These are phyloP conservation scores for Diophrys appendiculata DNA, from an alignment of 73 alveolate genomes.

Conservation along the genomic window DNA sequence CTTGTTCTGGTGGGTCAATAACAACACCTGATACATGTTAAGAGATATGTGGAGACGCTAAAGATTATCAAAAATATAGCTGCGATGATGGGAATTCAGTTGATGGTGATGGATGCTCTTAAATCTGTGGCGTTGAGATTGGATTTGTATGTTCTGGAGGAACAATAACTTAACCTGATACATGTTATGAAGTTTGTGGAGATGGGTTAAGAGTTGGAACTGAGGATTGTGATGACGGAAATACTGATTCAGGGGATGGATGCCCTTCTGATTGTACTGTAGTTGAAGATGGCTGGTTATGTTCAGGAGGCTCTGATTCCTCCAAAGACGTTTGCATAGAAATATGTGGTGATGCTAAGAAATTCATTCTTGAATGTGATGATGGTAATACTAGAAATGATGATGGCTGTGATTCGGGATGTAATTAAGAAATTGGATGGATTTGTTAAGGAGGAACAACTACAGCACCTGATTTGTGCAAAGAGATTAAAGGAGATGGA, in stretches of 20 bases:
- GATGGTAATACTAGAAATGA: slow-evolving; percentile 11
- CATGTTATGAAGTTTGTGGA: not conserved
- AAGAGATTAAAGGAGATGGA: slow-evolving; percentile 59
- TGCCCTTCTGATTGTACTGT: not conserved
- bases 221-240: not conserved
- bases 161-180: slow-evolving; percentile 5
- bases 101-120: not conserved
- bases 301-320: too few species aligned
- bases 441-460: slow-evolving; percentile 50
- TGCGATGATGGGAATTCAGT: not conserved
- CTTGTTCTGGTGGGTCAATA: slow-evolving; percentile 39
- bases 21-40: slow-evolving; percentile 16
- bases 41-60: slow-evolving; percentile 57
- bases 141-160: slow-evolving; percentile 15
- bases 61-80: not conserved
- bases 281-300: not conserved
- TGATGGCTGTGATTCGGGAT: slow-evolving; percentile 14
- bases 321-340: not conserved
- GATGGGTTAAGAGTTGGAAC: not conserved
- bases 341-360: slow-evolving; percentile 1
- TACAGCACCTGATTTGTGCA: slow-evolving; percentile 22
- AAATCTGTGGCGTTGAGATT: not conserved
- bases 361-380: not conserved
- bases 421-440: slow-evolving; percentile 44
- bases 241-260: not conserved